Evolutionary conservation across 2,329 filamentous ascomycete genomes (phyloP), one percentile per base, ranked within the genome.

Genomic region (Xylaria sp.): DNA sequence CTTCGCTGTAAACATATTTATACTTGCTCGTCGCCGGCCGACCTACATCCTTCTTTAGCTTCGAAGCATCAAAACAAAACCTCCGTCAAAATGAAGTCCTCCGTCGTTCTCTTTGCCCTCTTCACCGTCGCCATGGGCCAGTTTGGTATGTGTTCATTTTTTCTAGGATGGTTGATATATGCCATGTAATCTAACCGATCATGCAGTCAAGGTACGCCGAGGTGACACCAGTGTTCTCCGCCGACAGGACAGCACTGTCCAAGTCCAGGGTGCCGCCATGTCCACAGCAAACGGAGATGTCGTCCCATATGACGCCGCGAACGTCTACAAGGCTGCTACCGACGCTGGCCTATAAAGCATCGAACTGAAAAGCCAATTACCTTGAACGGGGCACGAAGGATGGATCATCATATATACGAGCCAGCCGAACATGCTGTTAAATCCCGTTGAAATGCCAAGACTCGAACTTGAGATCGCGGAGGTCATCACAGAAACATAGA

Each of bases 51-150:
- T 74, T 77, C 73, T 69, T 77, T 72, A 72, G 69, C 72, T 69
- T 75, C 65, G 61, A 65, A 74, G 67, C 66, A 71, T 69, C 60
- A 70, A 71, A 66, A 62, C 48, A 74, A 65, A 47, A 61, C 71
- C 74, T 65, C 75, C 73, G 77, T 79, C 83, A 87, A 82, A 68
- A 88, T 88, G 86, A 84, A 87, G 82, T 84, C 84, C 82, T 82
- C 83, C 68, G 69, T 84, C 74, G 80, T 82, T 74, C 66, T 87
- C 70, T 78, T 85, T 73, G 79, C 84, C 70, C 77, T 88, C 70
- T 79, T 81, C 77, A 79, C 83, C 65, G 79, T 82, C 74, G 84
- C 81, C 73, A 77, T 84, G 74, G 85, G 84, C 65, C 79, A 78
- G 61, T 72, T 77, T 27, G 65, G 77, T 79, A 77, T 61, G 75